Conservation (phyloP, 2,329 filamentous ascomycete species). For the Aureobasidium lini region DNA sequence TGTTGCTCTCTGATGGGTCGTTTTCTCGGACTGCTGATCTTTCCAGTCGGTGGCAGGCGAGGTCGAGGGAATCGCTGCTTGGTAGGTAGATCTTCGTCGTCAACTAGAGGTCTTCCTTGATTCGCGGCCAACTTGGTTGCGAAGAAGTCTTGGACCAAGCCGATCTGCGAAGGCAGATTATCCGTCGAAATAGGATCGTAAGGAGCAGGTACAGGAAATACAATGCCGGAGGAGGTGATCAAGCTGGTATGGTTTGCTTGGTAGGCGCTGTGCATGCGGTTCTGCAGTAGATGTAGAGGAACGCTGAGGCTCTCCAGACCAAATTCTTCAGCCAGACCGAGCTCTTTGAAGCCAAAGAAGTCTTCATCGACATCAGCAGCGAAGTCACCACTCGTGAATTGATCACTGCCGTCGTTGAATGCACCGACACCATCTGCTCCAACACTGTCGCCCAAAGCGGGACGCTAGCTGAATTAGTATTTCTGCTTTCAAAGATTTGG, state of each 20-base stretch:
- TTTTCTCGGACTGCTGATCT: conserved; percentile 80
- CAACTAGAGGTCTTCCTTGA: conserved; percentile 71
- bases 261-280: conserved; percentile 77
- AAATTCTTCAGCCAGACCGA: conserved; percentile 86
- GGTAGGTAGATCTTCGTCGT: conserved; percentile 88
- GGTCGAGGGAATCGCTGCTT: conserved; percentile 71
- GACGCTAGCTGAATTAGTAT: conserved; percentile 44
- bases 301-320: conserved; percentile 82
- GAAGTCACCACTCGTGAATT: conserved; percentile 94
- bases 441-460: conserved; percentile 67
- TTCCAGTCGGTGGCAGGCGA: conserved; percentile 64
- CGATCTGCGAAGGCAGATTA: conserved; percentile 71
- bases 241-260: conserved; percentile 66
- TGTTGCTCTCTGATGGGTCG: conserved; percentile 74
- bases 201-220: conserved; percentile 61
- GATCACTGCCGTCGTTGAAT: conserved; percentile 94
- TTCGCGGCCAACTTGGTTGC: conserved; percentile 80
- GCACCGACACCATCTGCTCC: conserved; percentile 78
- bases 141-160: conserved; percentile 86
- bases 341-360: conserved; percentile 96
- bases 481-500: background rate
- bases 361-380: conserved; percentile 97
- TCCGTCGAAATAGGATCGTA: conserved; percentile 74
- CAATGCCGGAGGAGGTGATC: conserved; percentile 49
- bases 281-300: conserved; percentile 87